Base-by-base conservation (phyloP, 2,329 filamentous ascomycete species). In the Pseudocercospora pini-densiflorae region DNA sequence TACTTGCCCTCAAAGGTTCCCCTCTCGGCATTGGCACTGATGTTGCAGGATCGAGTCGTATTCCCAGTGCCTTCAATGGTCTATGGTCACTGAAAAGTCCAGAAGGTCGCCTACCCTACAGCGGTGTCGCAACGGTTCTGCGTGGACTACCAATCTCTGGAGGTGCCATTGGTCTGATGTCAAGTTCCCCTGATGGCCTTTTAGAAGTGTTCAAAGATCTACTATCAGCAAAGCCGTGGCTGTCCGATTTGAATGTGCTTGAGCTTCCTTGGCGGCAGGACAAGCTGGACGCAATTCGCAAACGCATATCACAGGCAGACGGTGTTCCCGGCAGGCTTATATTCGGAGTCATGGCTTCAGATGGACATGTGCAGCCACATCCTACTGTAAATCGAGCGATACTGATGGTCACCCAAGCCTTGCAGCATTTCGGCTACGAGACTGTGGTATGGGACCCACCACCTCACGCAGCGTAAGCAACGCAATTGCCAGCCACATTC, bases 201-300 rank as follows among this genome's bases (percentile, higher is more conserved):
- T 9, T 43, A 14, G 29, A 64, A n/a, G 54, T 65, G 16, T 67
- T 69, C 23, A 59, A 68, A 45, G 36, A 29, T 14, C 47, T 70
- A 31, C 58, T 69, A 16, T 65, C 63, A 21, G 62, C 53, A 16
- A 53, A 62, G 14, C 61, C 62, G 10, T 72, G 70, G 65, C 49
- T 24, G 12, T 31, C 59, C n/a, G 62, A 69, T 47, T 8, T 14
- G 21, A 45, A 66, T 10, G 61, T 63, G 12, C 36, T 69, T 23
- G 68, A 70, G 36, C 33, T 72, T 40, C 69, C 71, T 14, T 72
- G 71, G 71, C 64, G 66, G 12, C 61, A 66, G 40, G 70, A 70
- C 16, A 68, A 66, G 47, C 51, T 54, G 21, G 61, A 66, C 36
- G 59, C 19, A 31, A 66, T 68, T 23, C 24, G 31, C 14, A 55